These are phyloP conservation scores for Phytophthora cryptogea DNA, from an alignment of 352 stramenopile species.

Conservation along the genomic window DNA sequence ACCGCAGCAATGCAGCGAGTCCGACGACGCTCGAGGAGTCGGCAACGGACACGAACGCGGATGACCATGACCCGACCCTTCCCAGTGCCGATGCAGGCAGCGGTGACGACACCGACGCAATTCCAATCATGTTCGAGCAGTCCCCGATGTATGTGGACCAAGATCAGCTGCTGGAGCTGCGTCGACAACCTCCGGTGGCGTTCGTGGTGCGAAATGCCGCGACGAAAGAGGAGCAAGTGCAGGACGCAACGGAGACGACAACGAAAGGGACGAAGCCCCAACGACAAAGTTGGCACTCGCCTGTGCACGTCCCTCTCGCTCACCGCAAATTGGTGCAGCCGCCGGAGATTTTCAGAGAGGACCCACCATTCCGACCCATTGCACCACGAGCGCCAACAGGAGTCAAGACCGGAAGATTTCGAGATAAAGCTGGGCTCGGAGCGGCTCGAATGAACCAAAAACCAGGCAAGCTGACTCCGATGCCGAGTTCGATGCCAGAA, in stretches of 20 bases:
- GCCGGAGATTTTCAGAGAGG: slow-evolving; percentile 47
- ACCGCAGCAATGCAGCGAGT: slow-evolving; percentile 1
- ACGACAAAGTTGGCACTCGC: slow-evolving; percentile 64
- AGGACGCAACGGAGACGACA: slow-evolving; percentile 9
- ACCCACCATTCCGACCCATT: slow-evolving; percentile 45
- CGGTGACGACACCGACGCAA: background rate
- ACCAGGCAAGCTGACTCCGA: slow-evolving; percentile 23
- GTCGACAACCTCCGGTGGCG: slow-evolving; percentile 39
- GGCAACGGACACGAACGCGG: slow-evolving; percentile 4
- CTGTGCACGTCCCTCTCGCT: slow-evolving; percentile 56
- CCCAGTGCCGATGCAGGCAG: background rate
- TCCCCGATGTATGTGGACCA: slow-evolving; percentile 44
- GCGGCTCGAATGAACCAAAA: slow-evolving; percentile 9
- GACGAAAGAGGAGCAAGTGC: slow-evolving; percentile 26
- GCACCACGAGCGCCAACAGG: slow-evolving; percentile 11
- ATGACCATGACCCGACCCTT: slow-evolving; percentile 1
- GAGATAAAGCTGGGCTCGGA: slow-evolving; percentile 7
- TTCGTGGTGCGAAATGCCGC: slow-evolving; percentile 47
- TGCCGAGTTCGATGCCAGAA: slow-evolving; percentile 5
- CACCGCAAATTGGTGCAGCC: slow-evolving; percentile 69
- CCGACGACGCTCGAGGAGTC: slow-evolving; percentile 2
- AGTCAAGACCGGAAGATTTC: background rate
- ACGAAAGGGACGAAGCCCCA: background rate
- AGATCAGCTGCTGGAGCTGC: slow-evolving; percentile 35
- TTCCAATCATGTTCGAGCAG: slow-evolving; percentile 23